Evolutionary conservation across 108 stramenopile genomes (phyloP).

Genomic region (Pseudonitzschia delicatissima): DNA sequence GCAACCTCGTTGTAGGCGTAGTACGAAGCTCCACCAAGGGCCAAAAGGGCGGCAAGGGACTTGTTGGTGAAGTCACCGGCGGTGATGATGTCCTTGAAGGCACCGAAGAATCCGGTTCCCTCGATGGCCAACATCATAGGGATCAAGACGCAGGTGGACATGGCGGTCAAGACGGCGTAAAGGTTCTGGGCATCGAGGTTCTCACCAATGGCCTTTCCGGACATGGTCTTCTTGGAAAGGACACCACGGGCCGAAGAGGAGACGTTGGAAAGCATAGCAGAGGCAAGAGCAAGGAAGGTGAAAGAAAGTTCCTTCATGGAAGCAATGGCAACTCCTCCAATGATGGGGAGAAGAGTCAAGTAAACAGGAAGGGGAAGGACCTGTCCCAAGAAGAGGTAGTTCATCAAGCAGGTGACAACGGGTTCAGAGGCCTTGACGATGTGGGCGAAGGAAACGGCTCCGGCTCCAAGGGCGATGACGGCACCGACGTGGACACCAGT

Average conservation of each 20-base stretch:
- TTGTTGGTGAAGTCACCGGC: conserved; percentile 76
- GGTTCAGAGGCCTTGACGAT: conserved; percentile 99
- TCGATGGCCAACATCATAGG: conserved; percentile 91
- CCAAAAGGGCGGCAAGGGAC: conserved; percentile 52
- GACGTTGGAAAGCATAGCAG: conserved; percentile 98
- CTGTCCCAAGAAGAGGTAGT: conserved; percentile 87
- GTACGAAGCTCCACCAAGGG: conserved; percentile 73
- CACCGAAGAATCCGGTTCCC: conserved; percentile 81
- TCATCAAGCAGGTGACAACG: conserved; percentile 91
- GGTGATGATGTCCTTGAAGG: conserved; percentile 76
- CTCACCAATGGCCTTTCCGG: conserved; percentile 92
- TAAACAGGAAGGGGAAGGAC: conserved; percentile 85
- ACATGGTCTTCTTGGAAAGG: conserved; percentile 93
- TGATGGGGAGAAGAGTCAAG: conserved; percentile 93
- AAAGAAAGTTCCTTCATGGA: conserved; percentile 98
- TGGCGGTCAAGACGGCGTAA: conserved; percentile 96
- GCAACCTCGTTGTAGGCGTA: conserved; percentile 99
- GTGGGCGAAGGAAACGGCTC: conserved; percentile 99
- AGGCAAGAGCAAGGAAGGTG: conserved; percentile 90
- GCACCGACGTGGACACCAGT: conserved; percentile 96
- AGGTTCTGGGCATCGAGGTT: conserved; percentile 96
- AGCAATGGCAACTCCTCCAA: conserved; percentile 95
- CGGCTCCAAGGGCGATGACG: conserved; percentile 95
- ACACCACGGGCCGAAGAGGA: conserved; percentile 95
- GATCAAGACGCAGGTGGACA: conserved; percentile 86